A percentile compares a stretch with the other conserved stretches of the same genome.
phyloP scores from a whole-genome alignment of 805 yeast species.

The Metschnikowia cubensis region DNA sequence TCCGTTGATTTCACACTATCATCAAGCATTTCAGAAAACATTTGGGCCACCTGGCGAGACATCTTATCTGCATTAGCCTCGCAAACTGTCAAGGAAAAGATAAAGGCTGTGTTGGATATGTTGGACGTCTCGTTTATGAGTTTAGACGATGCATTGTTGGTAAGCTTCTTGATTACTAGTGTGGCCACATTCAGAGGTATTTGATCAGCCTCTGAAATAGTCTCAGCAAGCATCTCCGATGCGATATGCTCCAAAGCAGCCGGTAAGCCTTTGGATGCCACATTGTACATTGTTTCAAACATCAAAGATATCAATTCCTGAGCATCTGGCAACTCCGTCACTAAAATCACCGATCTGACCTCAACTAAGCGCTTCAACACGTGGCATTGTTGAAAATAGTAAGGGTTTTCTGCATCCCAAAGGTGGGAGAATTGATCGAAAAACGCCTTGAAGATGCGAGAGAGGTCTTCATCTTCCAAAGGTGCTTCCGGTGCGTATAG shows the following conservation, averaged over 20 bases:
- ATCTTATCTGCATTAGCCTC: constrained; percentile 66
- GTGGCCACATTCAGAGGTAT: constrained; percentile 60
- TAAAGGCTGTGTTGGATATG: constrained; percentile 55
- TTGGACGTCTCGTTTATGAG: constrained; percentile 26
- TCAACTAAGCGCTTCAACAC: constrained; percentile 67
- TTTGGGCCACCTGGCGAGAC: constrained; percentile 72
- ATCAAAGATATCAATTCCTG: constrained; percentile 49
- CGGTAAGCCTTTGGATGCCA: constrained; percentile 44
- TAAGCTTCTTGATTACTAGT: constrained; percentile 56
- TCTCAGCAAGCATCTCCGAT: constrained; percentile 68
- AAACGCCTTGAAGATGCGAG: constrained; percentile 63
- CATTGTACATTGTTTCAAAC: constrained; percentile 60
- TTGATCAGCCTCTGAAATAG: constrained; percentile 64
- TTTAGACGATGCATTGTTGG: constrained; percentile 22
- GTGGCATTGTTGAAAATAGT: constrained; percentile 59
- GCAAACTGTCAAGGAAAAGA: constrained; percentile 63
- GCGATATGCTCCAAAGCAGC: constrained; percentile 56
- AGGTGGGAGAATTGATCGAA: constrained; percentile 58
- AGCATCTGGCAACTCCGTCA: constrained; percentile 69
- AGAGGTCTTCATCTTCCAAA: constrained; percentile 58
- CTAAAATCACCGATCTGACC: constrained; percentile 66
- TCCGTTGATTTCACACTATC: constrained; percentile 33
- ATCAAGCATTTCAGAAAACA: constrained; percentile 70
- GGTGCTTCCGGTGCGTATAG: constrained; percentile 91
- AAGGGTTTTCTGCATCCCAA: constrained; percentile 52